Evolutionary conservation across 495 filamentous ascomycete genomes (phyloP).

Genomic region (Glutinoglossum americanum): DNA sequence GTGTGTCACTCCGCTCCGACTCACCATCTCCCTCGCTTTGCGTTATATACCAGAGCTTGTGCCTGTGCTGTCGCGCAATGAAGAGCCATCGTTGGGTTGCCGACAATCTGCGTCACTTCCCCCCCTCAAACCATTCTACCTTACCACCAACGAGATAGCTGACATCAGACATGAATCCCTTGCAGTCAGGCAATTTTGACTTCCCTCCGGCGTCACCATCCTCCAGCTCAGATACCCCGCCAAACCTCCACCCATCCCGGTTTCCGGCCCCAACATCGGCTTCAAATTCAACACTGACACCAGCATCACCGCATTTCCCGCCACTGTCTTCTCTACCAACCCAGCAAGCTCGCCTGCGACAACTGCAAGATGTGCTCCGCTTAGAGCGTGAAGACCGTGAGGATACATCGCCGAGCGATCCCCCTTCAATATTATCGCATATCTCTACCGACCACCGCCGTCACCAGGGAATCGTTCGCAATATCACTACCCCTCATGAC

Average conservation of each 20-base stretch:
- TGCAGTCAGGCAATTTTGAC: slow-evolving; percentile 38
- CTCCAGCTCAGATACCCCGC: not conserved
- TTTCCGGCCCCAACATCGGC: slow-evolving; percentile 10
- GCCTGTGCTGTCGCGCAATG: not conserved
- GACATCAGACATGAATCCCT: not conserved
- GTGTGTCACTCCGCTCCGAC: not conserved
- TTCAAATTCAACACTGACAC: not conserved
- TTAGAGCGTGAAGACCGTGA: slow-evolving; percentile 6
- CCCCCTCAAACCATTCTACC: not conserved
- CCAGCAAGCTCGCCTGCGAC: slow-evolving; percentile 13
- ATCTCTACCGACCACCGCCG: slow-evolving; percentile 19
- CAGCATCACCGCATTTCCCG: slow-evolving; percentile 9
- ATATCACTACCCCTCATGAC: slow-evolving; percentile 16
- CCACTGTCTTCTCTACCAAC: slow-evolving; percentile 6
- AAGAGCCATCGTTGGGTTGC: not conserved
- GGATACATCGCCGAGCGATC: not conserved
- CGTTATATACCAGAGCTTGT: not conserved
- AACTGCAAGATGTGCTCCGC: slow-evolving; percentile 22
- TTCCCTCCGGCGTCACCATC: slow-evolving; percentile 25
- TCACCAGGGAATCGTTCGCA: not conserved
- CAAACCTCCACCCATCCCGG: not conserved
- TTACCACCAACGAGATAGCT: not conserved
- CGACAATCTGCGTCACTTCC: not conserved
- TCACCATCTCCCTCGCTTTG: not conserved
- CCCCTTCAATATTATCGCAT: slow-evolving; percentile 7